Conservation (phyloP, 352 stramenopile genomes). For the Nothophytophthora sp. region DNA sequence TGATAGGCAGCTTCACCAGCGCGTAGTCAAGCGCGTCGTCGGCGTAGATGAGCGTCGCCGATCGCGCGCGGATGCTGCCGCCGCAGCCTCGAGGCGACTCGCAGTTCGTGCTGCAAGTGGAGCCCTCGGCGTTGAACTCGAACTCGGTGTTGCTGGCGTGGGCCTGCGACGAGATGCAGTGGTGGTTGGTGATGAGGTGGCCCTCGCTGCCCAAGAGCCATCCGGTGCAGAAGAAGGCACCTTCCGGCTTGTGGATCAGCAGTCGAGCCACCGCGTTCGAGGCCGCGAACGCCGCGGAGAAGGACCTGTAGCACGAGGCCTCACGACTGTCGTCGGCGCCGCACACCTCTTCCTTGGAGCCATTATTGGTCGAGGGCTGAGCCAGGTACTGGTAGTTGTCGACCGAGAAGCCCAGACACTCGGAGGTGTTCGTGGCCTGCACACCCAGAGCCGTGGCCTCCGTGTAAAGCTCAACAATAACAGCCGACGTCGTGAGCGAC, state of each 20-base stretch:
- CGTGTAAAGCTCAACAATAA: constrained; percentile 54
- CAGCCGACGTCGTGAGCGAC: constrained; percentile 28
- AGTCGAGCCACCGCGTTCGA: constrained; percentile 49
- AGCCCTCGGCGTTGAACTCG: constrained; percentile 59
- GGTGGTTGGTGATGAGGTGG: constrained; percentile 78
- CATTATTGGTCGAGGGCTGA: constrained; percentile 11
- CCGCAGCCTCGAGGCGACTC: constrained; percentile 28
- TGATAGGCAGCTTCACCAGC: constrained; percentile 57
- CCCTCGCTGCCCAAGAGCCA: constrained; percentile 75
- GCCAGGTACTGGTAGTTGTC: constrained; percentile 42
- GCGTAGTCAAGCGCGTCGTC: constrained; percentile 54
- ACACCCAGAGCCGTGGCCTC: not conserved
- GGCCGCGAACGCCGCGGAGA: constrained; percentile 12
- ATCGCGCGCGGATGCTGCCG: constrained; percentile 30
- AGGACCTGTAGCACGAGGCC: constrained; percentile 41
- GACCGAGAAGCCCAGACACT: constrained; percentile 53
- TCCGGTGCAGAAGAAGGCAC: constrained; percentile 69
- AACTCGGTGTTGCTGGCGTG: constrained; percentile 60
- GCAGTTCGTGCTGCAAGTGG: constrained; percentile 36
- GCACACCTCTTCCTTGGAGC: constrained; percentile 50
- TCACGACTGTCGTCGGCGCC: constrained; percentile 53
- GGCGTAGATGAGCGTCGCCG: constrained; percentile 38
- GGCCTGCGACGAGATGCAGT: constrained; percentile 55
- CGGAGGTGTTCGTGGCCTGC: constrained; percentile 8
- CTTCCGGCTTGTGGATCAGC: constrained; percentile 53